A percentile compares a stretch with the other conserved stretches of the same genome.
These are phyloP conservation scores for Gracilaria domingensis DNA, from an alignment of 23 red algal genomes.

Conservation along the genomic window DNA sequence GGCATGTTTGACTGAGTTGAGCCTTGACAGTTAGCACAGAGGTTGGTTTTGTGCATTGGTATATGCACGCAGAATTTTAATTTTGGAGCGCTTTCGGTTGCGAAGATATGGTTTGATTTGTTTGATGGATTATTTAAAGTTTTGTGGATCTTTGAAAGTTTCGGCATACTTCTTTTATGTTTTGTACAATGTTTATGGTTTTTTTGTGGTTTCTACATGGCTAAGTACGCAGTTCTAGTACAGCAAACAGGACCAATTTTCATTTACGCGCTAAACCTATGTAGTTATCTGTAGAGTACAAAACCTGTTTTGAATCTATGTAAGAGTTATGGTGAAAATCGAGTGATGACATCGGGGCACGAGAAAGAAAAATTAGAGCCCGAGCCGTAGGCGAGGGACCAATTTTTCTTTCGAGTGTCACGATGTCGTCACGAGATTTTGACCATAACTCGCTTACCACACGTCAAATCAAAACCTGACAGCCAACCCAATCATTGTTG, in stretches of 20 bases:
- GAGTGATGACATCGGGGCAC: constrained; percentile 8
- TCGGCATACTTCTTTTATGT: background rate
- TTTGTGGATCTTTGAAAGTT: constrained; percentile 4
- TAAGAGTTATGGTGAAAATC: background rate
- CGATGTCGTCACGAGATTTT: background rate
- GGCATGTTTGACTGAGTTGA: background rate
- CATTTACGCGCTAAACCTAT: too few species aligned
- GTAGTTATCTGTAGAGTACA: too few species aligned
- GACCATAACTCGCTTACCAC: background rate
- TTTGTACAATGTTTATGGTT: too few species aligned
- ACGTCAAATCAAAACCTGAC: too few species aligned
- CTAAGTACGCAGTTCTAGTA: too few species aligned
- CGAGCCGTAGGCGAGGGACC: too few species aligned
- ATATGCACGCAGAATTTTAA: background rate
- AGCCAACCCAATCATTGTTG: too few species aligned
- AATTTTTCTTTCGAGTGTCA: too few species aligned
- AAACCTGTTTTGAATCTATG: background rate
- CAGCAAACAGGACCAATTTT: too few species aligned
- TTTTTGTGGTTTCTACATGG: too few species aligned
- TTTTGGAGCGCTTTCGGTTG: constrained; percentile 1
- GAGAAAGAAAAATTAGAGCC: background rate
- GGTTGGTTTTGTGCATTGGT: background rate
- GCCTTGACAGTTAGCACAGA: background rate
- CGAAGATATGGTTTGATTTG: background rate
- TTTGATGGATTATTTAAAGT: background rate